Base-by-base conservation (phyloP, 1,284 basidiomycete species). In the Xerocomus cyaneibrunnescens region DNA sequence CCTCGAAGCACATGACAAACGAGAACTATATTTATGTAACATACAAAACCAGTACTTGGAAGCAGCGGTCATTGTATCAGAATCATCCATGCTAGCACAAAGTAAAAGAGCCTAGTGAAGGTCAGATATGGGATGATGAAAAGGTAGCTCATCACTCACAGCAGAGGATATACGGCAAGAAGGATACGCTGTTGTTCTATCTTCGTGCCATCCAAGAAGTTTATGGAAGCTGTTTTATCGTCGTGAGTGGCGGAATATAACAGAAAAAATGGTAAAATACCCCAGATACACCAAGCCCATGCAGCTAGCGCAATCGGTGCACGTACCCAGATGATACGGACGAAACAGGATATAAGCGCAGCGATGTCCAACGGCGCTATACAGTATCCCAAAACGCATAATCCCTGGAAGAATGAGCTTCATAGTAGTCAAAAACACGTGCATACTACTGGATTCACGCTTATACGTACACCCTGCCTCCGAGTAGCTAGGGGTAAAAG, bases 231-330 rank as follows among this genome's bases (percentile, higher is more conserved):
- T 97, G 50, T 49, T 49, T 57, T 16, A n/a, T 56, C 21, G 51
- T 30, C 42, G 27, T 48, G 40, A 52, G 54, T 13, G 21, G 34
- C 7, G 34, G 28, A 27, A 21, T 8, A 14, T 12, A 7, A 28
- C 10, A 39, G 22, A 47, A 44, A 48, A 30, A 35, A 17, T 19
- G 32, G 19, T 16, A 9, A 74, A 79, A 61, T 64, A 96, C 94
- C 94, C 93, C 94, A 98, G 49, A 96, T 89, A 68, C 87, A 92
- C 94, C 94, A 98, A 32, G 79, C 92, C 87, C 92, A 95, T 21
- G 90, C 89, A 16, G 84, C 77, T 17, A 95, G 68, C 35, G 92
- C 87, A 31, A 98, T 72, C 3, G 94, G 94, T 25, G 86, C 85
- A 48, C 94, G 81, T 54, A 98, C 77, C 70, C 89, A 96, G 42